These are phyloP conservation scores for Pichia sp. DNA, from an alignment of 1,139 yeast genomes.

Conservation along the genomic window DNA sequence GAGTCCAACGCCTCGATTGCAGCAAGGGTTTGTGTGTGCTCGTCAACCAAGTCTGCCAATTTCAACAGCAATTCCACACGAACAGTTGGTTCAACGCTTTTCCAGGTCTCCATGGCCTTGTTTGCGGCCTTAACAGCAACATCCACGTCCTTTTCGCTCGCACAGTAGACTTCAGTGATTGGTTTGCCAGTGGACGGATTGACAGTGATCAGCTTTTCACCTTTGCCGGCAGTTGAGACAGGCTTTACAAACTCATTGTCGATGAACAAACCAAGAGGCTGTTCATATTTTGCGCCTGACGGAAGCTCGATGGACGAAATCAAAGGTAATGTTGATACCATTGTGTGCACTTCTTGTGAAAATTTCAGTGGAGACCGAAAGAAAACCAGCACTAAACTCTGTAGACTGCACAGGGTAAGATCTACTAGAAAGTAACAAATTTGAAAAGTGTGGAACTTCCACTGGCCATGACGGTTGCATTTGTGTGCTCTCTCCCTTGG, in stretches of 20 bases:
- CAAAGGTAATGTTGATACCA: constrained; percentile 9
- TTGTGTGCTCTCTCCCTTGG: neutral
- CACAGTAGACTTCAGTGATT: constrained; percentile 48
- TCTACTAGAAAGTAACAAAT: neutral
- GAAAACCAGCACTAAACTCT: no score
- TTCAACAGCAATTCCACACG: constrained; percentile 44
- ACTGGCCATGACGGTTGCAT: no score
- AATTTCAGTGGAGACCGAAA: neutral
- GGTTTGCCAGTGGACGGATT: constrained; percentile 53
- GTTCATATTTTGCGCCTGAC: constrained; percentile 33
- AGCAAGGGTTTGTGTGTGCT: constrained; percentile 44
- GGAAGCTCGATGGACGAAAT: constrained; percentile 24
- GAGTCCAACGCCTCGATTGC: constrained; percentile 58
- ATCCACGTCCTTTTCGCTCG: constrained; percentile 61
- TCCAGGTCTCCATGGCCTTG: constrained; percentile 59
- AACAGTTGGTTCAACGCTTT: constrained; percentile 40
- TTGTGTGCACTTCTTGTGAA: neutral
- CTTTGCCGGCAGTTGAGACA: constrained; percentile 18
- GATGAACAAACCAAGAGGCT: constrained; percentile 55
- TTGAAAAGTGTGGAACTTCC: neutral
- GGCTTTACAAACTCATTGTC: constrained; percentile 51
- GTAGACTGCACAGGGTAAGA: no score
- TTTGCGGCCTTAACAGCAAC: constrained; percentile 72
- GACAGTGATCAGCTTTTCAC: constrained; percentile 44
- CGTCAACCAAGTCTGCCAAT: constrained; percentile 51